Percentiles rank a stretch among this genome's conserved stretches.
Evolutionary conservation across 306 rosid genomes (phyloP).

Genomic region (Malus fusca): DNA sequence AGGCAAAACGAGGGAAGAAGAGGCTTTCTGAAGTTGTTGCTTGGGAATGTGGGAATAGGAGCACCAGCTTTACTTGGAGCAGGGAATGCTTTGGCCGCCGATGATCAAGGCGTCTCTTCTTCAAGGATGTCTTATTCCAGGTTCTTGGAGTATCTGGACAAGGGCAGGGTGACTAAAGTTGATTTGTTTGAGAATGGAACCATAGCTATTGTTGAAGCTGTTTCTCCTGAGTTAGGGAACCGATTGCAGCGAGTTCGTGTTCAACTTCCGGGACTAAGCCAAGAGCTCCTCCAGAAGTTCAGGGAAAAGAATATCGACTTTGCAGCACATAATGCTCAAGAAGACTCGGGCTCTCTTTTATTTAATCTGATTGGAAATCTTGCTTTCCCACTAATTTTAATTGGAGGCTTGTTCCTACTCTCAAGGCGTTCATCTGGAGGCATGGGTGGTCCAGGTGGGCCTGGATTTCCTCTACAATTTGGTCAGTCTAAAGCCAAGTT

Average conservation of each 20-base stretch:
- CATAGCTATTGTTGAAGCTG: slow-evolving; percentile 82
- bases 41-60: slow-evolving; percentile 62
- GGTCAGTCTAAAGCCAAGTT: slow-evolving; percentile 97
- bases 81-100: slow-evolving; percentile 76
- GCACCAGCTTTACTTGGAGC: slow-evolving; percentile 57
- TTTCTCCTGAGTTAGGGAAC: slow-evolving; percentile 86
- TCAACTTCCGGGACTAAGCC: slow-evolving; percentile 95
- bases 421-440: slow-evolving; percentile 96
- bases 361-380: slow-evolving; percentile 84
- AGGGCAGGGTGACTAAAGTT: slow-evolving; percentile 81
- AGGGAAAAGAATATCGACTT: slow-evolving; percentile 94
- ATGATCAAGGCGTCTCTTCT: slow-evolving; percentile 86
- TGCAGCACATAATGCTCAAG: slow-evolving; percentile 98
- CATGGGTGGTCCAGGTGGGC: slow-evolving; percentile 93
- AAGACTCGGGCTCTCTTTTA: slow-evolving; percentile 79
- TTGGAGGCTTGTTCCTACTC: slow-evolving; percentile 89
- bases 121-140: slow-evolving; percentile 97
- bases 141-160: slow-evolving; percentile 89
- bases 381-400: slow-evolving; percentile 82
- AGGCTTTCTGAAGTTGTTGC: slow-evolving; percentile 64
- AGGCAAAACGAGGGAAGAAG: slow-evolving; percentile 65
- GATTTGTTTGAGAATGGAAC: slow-evolving; percentile 92
- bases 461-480: slow-evolving; percentile 79
- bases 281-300: slow-evolving; percentile 91
- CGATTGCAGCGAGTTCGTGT: slow-evolving; percentile 88